phyloP scores from a whole-genome alignment of 169 alveolate genomes.

The Neospora caninum region DNA sequence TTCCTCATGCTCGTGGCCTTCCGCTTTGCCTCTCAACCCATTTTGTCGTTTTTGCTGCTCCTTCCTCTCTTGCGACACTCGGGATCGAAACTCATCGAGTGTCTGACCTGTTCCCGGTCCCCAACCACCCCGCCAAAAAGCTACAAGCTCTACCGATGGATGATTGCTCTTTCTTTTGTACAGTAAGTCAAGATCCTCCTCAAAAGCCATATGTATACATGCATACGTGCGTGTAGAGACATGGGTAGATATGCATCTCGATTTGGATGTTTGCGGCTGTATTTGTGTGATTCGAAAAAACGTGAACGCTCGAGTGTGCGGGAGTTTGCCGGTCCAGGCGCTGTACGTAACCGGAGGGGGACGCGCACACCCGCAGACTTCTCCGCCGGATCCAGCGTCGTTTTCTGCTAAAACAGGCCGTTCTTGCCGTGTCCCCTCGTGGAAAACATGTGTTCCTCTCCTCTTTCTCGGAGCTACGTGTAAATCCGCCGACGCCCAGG shows the following conservation, averaged over 20 bases:
- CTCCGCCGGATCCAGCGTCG: too few species aligned
- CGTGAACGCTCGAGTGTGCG: too few species aligned
- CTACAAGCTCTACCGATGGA: conserved; percentile 44
- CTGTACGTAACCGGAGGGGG: too few species aligned
- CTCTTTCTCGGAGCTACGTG: too few species aligned
- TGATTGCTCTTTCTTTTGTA: not conserved
- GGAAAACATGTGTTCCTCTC: too few species aligned
- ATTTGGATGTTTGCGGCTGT: too few species aligned
- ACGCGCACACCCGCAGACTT: too few species aligned
- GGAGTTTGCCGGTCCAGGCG: too few species aligned
- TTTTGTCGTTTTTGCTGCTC: conserved; percentile 39
- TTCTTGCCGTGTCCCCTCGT: too few species aligned
- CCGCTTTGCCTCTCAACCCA: conserved; percentile 44
- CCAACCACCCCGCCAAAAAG: conserved; percentile 17
- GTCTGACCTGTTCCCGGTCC: not conserved
- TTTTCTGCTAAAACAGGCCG: too few species aligned
- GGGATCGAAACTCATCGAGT: conserved; percentile 19
- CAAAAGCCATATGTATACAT: not conserved
- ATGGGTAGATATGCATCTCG: not conserved
- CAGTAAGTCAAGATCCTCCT: not conserved
- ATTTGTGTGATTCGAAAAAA: too few species aligned
- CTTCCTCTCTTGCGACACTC: conserved; percentile 40
- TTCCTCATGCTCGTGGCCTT: conserved; percentile 18
- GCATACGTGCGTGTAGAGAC: not conserved
- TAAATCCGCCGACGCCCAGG: too few species aligned